These are phyloP conservation scores for Aspergillus campestris DNA, from an alignment of 495 filamentous ascomycete species.

Conservation along the genomic window DNA sequence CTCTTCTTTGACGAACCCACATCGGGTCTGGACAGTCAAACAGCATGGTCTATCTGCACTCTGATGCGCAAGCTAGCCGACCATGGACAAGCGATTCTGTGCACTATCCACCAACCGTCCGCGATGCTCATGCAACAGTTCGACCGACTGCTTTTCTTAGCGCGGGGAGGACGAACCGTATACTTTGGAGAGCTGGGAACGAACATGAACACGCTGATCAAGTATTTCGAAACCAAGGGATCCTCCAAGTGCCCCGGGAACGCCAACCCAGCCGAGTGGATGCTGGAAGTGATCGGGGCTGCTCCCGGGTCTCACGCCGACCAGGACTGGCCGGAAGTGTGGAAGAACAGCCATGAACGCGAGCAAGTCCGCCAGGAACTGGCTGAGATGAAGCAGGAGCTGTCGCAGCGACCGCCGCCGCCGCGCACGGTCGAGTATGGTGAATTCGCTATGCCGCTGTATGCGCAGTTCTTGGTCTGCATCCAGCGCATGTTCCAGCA, in stretches of 20 bases:
- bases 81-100: slow-evolving; percentile 78
- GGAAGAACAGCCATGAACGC: slow-evolving; percentile 66
- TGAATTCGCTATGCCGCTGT: slow-evolving; percentile 45
- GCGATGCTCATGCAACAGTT: slow-evolving; percentile 88
- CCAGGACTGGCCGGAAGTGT: slow-evolving; percentile 71
- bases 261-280: slow-evolving; percentile 85
- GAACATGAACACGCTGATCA: slow-evolving; percentile 58
- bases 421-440: slow-evolving; percentile 26
- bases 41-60: slow-evolving; percentile 74
- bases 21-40: slow-evolving; percentile 76
- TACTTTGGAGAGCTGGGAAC: slow-evolving; percentile 80
- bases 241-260: slow-evolving; percentile 58
- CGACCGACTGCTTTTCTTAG: slow-evolving; percentile 76
- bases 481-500: slow-evolving; percentile 66
- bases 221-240: slow-evolving; percentile 73
- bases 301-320: slow-evolving; percentile 67
- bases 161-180: slow-evolving; percentile 66
- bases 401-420: slow-evolving; percentile 36
- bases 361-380: slow-evolving; percentile 54
- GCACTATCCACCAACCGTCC: slow-evolving; percentile 90
- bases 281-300: slow-evolving; percentile 85
- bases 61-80: slow-evolving; percentile 75
- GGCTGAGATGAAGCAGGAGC: slow-evolving; percentile 49
- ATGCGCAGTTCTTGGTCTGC: slow-evolving; percentile 39
- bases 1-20: slow-evolving; percentile 89